Conservation (phyloP, 352 stramenopile species). For the Phytophthora vignae region DNA sequence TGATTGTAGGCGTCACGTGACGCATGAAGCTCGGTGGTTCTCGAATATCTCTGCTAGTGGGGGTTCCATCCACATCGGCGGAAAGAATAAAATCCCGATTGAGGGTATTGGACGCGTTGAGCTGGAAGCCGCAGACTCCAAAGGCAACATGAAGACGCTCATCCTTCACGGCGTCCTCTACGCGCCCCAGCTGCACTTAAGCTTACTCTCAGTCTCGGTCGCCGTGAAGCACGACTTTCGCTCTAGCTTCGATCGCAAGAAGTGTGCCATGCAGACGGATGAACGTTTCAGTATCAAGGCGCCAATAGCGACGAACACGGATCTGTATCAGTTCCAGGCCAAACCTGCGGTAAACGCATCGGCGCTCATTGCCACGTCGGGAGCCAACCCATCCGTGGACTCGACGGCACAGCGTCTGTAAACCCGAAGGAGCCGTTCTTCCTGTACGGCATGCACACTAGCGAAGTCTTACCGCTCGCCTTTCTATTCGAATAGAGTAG, state of each 20-base stretch:
- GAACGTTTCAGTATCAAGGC: constrained; percentile 19
- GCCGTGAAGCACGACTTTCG: constrained; percentile 5
- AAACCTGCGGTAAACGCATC: not conserved
- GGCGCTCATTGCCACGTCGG: not conserved
- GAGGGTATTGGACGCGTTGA: constrained; percentile 16
- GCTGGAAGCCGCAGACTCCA: constrained; percentile 26
- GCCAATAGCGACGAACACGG: not conserved
- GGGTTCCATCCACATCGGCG: constrained; percentile 16
- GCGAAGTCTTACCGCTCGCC: constrained; percentile 29
- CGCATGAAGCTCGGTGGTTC: constrained; percentile 18
- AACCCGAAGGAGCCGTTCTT: not conserved
- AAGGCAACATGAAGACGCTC: constrained; percentile 5
- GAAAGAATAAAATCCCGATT: constrained; percentile 11
- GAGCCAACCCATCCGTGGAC: constrained; percentile 7
- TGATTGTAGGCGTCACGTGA: too few relatives aligned
- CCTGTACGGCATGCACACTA: constrained; percentile 17
- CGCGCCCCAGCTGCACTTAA: constrained; percentile 6
- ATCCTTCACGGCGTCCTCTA: constrained; percentile 8
- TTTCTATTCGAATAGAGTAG: constrained; percentile 27
- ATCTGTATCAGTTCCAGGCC: constrained; percentile 19
- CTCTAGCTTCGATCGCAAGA: constrained; percentile 10
- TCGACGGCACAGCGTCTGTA: not conserved
- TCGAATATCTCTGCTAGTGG: constrained; percentile 10
- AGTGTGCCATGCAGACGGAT: not conserved
- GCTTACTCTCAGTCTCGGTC: not conserved